Evolutionary conservation across 768 basidiomycete genomes (phyloP).

Genomic region (Tulasnella calospora): DNA sequence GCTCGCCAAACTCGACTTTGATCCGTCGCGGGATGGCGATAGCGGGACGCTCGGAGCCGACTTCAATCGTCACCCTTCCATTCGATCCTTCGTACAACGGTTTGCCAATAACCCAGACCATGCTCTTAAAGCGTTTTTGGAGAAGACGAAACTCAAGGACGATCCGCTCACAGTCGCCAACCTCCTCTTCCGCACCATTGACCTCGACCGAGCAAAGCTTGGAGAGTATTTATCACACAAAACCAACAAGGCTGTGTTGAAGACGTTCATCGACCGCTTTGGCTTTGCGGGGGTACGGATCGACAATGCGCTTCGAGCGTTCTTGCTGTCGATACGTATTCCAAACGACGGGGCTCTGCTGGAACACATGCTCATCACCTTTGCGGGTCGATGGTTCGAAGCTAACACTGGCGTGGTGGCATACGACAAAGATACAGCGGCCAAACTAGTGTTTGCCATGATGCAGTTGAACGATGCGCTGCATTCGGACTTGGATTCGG

Average conservation of each 20-base stretch:
- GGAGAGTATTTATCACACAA: conserved; percentile 78
- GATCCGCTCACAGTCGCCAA: conserved; percentile 71
- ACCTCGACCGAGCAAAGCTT: conserved; percentile 74
- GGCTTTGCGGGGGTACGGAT: conserved; percentile 77
- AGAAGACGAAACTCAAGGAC: conserved; percentile 52
- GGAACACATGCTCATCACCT: conserved; percentile 74
- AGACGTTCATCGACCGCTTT: conserved; percentile 82
- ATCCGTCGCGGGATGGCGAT: conserved; percentile 31
- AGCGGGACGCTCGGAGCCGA: conserved; percentile 28
- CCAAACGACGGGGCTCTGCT: conserved; percentile 46
- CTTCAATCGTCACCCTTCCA: conserved; percentile 36
- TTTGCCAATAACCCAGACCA: conserved; percentile 77
- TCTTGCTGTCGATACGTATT: conserved; percentile 76
- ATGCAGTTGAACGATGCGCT: conserved; percentile 85
- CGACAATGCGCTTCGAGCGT: conserved; percentile 84
- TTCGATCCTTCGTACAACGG: conserved; percentile 68
- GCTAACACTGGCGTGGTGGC: conserved; percentile 73
- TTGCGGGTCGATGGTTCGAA: conserved; percentile 86
- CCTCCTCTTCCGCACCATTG: conserved; percentile 73
- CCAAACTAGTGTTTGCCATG: conserved; percentile 71
- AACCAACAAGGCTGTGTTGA: conserved; percentile 68
- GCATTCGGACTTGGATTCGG: conserved; percentile 43
- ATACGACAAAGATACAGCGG: conserved; percentile 73
- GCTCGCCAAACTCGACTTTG: conserved; percentile 42
- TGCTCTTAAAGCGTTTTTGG: conserved; percentile 67